Percentiles rank a stretch among this genome's conserved stretches.
These are phyloP conservation scores for Colletotrichum magnum DNA, from an alignment of 2,329 filamentous ascomycete genomes.

Conservation along the genomic window DNA sequence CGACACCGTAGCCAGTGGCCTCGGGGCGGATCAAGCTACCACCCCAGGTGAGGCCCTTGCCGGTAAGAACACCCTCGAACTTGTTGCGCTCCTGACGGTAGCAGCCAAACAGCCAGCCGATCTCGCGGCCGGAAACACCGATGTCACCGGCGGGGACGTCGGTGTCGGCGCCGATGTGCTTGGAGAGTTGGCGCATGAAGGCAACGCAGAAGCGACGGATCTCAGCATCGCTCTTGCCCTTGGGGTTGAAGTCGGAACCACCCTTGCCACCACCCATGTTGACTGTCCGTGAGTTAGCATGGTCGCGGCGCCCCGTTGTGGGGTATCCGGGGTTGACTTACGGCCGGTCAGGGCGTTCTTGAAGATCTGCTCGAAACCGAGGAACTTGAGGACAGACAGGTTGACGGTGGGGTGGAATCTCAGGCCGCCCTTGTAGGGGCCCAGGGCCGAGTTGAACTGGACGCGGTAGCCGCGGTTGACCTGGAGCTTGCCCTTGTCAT, in stretches of 20 bases:
- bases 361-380: conserved; percentile 99
- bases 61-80: conserved; percentile 97
- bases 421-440: conserved; percentile 98
- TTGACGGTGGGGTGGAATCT: conserved; percentile 94
- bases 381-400: conserved; percentile 85
- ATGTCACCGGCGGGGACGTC: conserved; percentile 98
- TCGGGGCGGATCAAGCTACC: conserved; percentile 95
- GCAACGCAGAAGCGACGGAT: conserved; percentile 96
- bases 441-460: conserved; percentile 98
- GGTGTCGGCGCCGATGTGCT: conserved; percentile 96
- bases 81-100: conserved; percentile 91
- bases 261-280: conserved; percentile 98
- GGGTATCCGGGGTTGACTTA: conserved; percentile 62
- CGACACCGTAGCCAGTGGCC: conserved; percentile 95
- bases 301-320: not conserved
- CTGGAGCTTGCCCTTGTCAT: conserved; percentile 90
- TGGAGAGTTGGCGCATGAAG: conserved; percentile 96
- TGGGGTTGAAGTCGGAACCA: conserved; percentile 98
- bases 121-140: conserved; percentile 91
- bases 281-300: conserved; percentile 62
- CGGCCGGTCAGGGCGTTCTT: conserved; percentile 98
- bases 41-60: conserved; percentile 95
- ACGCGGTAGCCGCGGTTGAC: conserved; percentile 98
- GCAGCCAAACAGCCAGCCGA: conserved; percentile 94
- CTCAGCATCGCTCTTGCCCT: conserved; percentile 97